Conservation (phyloP, 1,139 yeast species). For the Kodamaea suecica region DNA sequence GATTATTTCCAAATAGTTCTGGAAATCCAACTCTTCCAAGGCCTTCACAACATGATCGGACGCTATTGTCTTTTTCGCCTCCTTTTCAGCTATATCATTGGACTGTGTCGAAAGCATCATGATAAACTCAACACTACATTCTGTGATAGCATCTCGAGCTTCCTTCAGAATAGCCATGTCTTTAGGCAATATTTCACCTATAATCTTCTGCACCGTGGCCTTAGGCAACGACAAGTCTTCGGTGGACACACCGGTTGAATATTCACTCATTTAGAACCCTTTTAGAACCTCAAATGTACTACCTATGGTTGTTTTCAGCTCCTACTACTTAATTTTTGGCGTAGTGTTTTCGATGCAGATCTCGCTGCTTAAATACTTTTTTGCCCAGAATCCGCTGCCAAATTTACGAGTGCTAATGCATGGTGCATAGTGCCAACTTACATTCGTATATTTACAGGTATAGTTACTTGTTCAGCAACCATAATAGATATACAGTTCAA, state of each 20-base stretch:
- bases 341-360: background rate
- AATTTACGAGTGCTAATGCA: too few relatives aligned
- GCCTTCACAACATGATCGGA: conserved; percentile 96
- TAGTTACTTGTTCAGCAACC: too few relatives aligned
- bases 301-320: too few relatives aligned
- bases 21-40: conserved; percentile 81
- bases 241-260: conserved; percentile 30
- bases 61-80: conserved; percentile 93
- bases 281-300: background rate
- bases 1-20: conserved; percentile 77
- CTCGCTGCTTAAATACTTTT: background rate
- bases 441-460: too few relatives aligned
- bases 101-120: conserved; percentile 93
- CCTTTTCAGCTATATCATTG: conserved; percentile 95
- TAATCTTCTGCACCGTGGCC: conserved; percentile 94
- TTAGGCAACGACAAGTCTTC: conserved; percentile 50
- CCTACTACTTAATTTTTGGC: too few relatives aligned
- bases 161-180: conserved; percentile 89
- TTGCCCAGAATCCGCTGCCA: too few relatives aligned
- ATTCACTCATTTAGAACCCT: conserved; percentile 32
- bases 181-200: conserved; percentile 81
- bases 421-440: too few relatives aligned
- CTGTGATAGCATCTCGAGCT: conserved; percentile 92
- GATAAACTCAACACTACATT: conserved; percentile 92
- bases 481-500: too few relatives aligned